Evolutionary conservation across 2,329 filamentous ascomycete species (phyloP).

Genomic region (Aureobasidium subglaciale): DNA sequence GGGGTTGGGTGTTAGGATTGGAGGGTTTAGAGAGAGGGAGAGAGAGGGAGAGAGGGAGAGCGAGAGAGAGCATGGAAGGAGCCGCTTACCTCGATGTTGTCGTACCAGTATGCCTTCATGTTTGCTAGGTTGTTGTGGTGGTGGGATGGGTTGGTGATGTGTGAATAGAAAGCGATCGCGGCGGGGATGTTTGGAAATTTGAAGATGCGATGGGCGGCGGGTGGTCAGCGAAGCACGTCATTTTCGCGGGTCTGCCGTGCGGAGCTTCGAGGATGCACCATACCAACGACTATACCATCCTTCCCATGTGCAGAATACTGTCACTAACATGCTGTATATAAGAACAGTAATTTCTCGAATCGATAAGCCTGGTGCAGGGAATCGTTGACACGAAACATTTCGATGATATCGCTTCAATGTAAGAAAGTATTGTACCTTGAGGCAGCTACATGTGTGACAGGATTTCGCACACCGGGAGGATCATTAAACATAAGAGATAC

Average conservation of each 20-base stretch:
- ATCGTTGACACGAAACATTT: too few relatives aligned
- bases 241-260: not conserved
- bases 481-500: too few relatives aligned
- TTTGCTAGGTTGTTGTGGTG: not conserved
- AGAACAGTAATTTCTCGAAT: not conserved
- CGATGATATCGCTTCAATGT: too few relatives aligned
- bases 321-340: too few relatives aligned
- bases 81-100: conserved; percentile 53
- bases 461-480: too few relatives aligned
- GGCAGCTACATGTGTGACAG: too few relatives aligned
- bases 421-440: too few relatives aligned
- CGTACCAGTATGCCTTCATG: conserved; percentile 65
- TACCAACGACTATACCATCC: too few relatives aligned
- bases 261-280: not conserved
- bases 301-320: not conserved
- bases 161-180: not conserved
- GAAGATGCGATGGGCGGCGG: not conserved
- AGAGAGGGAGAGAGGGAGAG: conserved; percentile 2
- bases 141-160: not conserved
- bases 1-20: too few relatives aligned
- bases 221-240: conserved; percentile 12
- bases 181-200: conserved; percentile 1
- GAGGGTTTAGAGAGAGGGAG: conserved; percentile 17
- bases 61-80: too few relatives aligned
- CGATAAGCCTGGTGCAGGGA: too few relatives aligned